A percentile compares a stretch with the other conserved stretches of the same genome.
phyloP scores from a whole-genome alignment of 1,284 basidiomycete species.

The Schizopora paradoxa region DNA sequence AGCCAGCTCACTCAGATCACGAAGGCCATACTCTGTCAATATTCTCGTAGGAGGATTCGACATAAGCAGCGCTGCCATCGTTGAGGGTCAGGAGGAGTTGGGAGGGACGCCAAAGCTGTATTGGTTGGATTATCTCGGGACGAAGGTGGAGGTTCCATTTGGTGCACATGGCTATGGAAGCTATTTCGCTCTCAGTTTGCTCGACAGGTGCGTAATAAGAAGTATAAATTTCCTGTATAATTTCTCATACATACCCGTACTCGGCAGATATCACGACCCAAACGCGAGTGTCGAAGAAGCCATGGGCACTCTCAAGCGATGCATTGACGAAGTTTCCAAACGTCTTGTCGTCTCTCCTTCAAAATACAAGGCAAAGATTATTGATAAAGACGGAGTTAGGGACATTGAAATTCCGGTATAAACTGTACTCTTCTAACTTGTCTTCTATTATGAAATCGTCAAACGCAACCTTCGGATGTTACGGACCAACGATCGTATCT shows the following conservation, averaged over 20 bases:
- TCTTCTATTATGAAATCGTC: too few species aligned
- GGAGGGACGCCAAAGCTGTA: conserved; percentile 70
- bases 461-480: too few species aligned
- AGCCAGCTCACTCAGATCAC: conserved; percentile 85
- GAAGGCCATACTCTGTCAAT: conserved; percentile 89
- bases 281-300: conserved; percentile 82
- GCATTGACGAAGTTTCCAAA: conserved; percentile 85
- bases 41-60: conserved; percentile 93
- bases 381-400: conserved; percentile 86
- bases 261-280: conserved; percentile 74
- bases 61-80: conserved; percentile 37
- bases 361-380: conserved; percentile 84
- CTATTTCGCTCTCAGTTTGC: conserved; percentile 88
- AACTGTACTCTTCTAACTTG: too few species aligned
- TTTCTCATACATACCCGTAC: conserved; percentile 28
- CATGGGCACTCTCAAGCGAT: conserved; percentile 76
- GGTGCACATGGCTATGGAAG: conserved; percentile 94
- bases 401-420: conserved; percentile 69
- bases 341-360: conserved; percentile 80
- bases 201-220: conserved; percentile 68
- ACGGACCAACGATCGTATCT: too few species aligned
- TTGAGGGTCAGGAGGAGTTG: conserved; percentile 15
- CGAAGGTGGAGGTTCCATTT: conserved; percentile 84
- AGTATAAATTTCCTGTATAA: conserved; percentile 1
- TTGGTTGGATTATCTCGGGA: conserved; percentile 96